phyloP scores from a whole-genome alignment of 164 flowering plant genomes.

The Akebia trifoliata region DNA sequence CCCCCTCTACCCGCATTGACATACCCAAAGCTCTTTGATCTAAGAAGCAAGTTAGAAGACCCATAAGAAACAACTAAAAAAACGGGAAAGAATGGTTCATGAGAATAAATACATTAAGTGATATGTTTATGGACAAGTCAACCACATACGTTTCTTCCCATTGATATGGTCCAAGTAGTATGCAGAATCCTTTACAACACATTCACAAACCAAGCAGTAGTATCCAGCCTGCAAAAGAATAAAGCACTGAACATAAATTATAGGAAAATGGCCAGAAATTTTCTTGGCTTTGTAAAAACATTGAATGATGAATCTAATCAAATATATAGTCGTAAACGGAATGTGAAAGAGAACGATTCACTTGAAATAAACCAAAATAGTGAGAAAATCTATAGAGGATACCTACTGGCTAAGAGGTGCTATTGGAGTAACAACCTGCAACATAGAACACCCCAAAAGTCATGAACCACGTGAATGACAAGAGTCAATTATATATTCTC shows the following conservation, averaged over 20 bases:
- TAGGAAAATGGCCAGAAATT: not conserved
- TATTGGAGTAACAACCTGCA: slow-evolving; percentile 92
- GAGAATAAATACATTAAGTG: slow-evolving; percentile 1
- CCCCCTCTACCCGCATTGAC: slow-evolving; percentile 96
- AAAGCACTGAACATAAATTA: not conserved
- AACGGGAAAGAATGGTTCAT: not conserved
- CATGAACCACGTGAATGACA: not conserved
- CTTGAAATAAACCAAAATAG: no score
- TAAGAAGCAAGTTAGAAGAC: slow-evolving; percentile 18
- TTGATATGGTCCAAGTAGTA: slow-evolving; percentile 97
- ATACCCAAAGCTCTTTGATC: slow-evolving; percentile 99
- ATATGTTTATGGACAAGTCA: no score
- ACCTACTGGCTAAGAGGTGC: slow-evolving; percentile 99
- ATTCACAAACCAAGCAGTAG: slow-evolving; percentile 85
- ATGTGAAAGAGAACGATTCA: not conserved
- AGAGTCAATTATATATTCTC: no score
- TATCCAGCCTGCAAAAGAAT: slow-evolving; percentile 79
- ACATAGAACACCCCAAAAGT: slow-evolving; percentile 12
- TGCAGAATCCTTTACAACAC: slow-evolving; percentile 98
- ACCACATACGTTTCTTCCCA: slow-evolving; percentile 91
- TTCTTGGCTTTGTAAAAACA: no score
- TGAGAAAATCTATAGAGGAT: slow-evolving; percentile 10
- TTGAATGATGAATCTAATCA: no score
- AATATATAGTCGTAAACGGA: not conserved
- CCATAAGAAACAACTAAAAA: not conserved